Evolutionary conservation across 805 yeast genomes (phyloP), one percentile per base, ranked within the genome.

Genomic region (Metschnikowia vanudenii): DNA sequence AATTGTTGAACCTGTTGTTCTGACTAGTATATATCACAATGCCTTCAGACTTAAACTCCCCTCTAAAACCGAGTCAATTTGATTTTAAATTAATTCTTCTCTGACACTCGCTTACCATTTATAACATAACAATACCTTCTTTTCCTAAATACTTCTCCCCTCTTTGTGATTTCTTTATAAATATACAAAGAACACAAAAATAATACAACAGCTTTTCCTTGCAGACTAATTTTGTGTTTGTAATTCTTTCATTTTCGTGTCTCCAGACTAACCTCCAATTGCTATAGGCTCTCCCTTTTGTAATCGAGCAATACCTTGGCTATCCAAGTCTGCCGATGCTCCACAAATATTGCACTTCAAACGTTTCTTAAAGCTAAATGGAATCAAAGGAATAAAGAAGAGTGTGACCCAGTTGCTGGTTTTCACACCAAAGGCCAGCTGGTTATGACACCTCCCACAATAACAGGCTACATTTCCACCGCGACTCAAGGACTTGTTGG

Each of bases 371-470:
- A 55, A 55, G 32, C 49, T 37, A 38, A 51, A 53, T 11, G 59
- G 55, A 7, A 55, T 46, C 10, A 49, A 52, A 3, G 63, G 51
- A 34, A 49, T 37, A 41, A 54, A 52, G 39, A 58, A 57, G 11
- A 56, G 38, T 2, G 61, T 48, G 19, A 81, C 69, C 57, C 79
- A 76, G 54, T 80, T 78, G 52, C 73, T 74, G 38, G 80, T 67
- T 50, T 79, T 74, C 9, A 79, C 66, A 0, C 84, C 80, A 43
- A 65, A 61, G 3, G 79, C 85, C 22, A 79, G 67, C 46, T 69
- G 68, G 57, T 81, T 81, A 55, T 80, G 83, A 52, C 87, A 81
- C 49, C 78, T 73, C 16, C 82, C 80, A 56, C 87, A 81, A 49
- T 72, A 74, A 31, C 58, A 54, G 6, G 53, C 49, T 7, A 53